Evolutionary conservation across 805 yeast genomes (phyloP), one percentile per base, ranked within the genome.

Genomic region (Priceomyces carsonii): DNA sequence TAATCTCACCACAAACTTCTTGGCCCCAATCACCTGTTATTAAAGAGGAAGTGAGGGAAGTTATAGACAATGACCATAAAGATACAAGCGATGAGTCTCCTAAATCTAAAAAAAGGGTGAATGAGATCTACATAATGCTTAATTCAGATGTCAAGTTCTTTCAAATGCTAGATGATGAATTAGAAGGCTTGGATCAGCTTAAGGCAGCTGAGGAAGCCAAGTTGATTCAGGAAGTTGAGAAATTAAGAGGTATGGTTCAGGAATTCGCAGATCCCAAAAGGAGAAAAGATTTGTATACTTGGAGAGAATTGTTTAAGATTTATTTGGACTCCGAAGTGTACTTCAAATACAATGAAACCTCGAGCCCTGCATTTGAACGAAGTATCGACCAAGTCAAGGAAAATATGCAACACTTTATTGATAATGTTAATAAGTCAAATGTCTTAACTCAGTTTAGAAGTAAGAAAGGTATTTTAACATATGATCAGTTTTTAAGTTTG

Each of bases 271-370:
- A 61, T 9, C 77, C 81, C 0, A 39, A 45, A 3, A 44, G 42
- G 12, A 39, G 50, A 8, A 58, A 60, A 23, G 91, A 84, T 50
- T 60, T 83, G 57, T 80, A 79, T 47, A 65, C 68, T 6, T 85
- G 91, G 91, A 63, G 91, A 39, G 78, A 80, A 47, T 67, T 84
- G 7, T 83, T 84, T 59, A 75, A 71, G 47, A 55, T 73, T 14
- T 84, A 82, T 45, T 67, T 82, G 17, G 90, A 83, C 43, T 71
- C 77, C 16, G 84, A 82, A 43, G 75, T 84, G 20, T 83, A 77
- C 43, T 77, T 80, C 57, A 73, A 70, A 32, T 65, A 69, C 26
- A 66, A 73, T 41, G 83, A 78, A 36, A 47, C 63, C 2, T 32
- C 50, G 3, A 50, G 50, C 23, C 54, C 62, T 18, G 64, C 71